phyloP scores from a whole-genome alignment of 2,329 filamentous ascomycete species.

The Ophiostoma tasmaniense region DNA sequence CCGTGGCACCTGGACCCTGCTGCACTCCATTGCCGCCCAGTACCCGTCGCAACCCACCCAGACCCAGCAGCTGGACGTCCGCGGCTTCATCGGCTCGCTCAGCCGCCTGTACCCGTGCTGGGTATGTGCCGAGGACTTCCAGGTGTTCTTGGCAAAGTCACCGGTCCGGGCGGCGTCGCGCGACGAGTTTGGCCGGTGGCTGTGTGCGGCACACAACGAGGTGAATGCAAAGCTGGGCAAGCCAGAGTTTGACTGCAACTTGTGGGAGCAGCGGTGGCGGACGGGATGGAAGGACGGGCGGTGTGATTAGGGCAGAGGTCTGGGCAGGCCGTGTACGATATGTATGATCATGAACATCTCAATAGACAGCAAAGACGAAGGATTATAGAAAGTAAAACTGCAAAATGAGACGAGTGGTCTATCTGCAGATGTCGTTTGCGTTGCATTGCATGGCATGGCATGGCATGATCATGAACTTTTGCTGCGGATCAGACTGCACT shows the following conservation, averaged over 20 bases:
- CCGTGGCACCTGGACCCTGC: conserved; percentile 82
- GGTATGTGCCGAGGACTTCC: conserved; percentile 90
- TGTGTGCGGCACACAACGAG: conserved; percentile 80
- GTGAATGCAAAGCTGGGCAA: conserved; percentile 89
- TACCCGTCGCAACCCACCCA: conserved; percentile 65
- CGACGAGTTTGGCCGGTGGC: conserved; percentile 70
- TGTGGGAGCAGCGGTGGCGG: conserved; percentile 91
- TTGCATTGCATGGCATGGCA: conserved; percentile 1
- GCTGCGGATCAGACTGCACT: too few species aligned
- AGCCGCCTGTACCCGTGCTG: conserved; percentile 89
- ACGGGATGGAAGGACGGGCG: conserved; percentile 72
- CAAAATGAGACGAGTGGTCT: too few species aligned
- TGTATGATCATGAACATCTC: too few species aligned
- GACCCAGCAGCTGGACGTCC: conserved; percentile 65
- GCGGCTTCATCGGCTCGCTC: conserved; percentile 70
- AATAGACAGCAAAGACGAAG: background rate
- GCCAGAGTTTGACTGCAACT: conserved; percentile 75
- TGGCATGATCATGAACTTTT: background rate
- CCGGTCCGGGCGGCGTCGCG: conserved; percentile 51
- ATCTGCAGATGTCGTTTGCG: background rate
- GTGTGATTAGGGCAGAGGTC: conserved; percentile 38
- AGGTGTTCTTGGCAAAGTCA: conserved; percentile 66
- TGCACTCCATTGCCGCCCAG: conserved; percentile 81
- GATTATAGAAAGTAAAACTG: too few species aligned
- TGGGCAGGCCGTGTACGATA: too few species aligned